Percentiles rank a stretch among this genome's conserved stretches.
These are phyloP conservation scores for Fomitopsis betulina DNA, from an alignment of 1,284 basidiomycete species.

Conservation along the genomic window DNA sequence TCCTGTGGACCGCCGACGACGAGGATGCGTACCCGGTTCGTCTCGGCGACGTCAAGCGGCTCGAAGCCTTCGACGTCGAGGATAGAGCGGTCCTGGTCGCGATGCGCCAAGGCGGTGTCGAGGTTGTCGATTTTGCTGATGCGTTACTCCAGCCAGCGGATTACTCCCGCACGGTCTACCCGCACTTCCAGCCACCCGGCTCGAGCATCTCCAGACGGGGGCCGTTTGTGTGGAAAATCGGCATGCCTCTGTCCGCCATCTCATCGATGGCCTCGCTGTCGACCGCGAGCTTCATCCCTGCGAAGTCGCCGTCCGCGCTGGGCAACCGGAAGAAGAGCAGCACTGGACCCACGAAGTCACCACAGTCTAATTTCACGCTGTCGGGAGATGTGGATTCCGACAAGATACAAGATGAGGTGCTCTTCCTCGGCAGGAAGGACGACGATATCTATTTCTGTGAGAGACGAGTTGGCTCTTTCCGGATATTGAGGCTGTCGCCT, in stretches of 20 bases:
- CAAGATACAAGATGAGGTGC: conserved; percentile 56
- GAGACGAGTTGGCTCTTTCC: conserved; percentile 65
- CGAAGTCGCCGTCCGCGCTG: conserved; percentile 26
- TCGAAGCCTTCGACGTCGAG: conserved; percentile 73
- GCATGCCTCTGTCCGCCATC: conserved; percentile 49
- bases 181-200: conserved; percentile 57
- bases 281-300: conserved; percentile 33
- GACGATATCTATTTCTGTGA: conserved; percentile 79
- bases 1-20: conserved; percentile 71
- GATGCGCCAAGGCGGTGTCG: conserved; percentile 77
- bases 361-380: conserved; percentile 46
- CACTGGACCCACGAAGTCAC: conserved; percentile 43
- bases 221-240: conserved; percentile 77
- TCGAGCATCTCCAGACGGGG: conserved; percentile 61
- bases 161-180: conserved; percentile 62
- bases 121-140: conserved; percentile 72
- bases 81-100: conserved; percentile 74
- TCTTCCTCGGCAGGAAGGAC: conserved; percentile 70
- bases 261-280: conserved; percentile 33
- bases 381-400: conserved; percentile 51
- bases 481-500: conserved; percentile 56
- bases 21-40: conserved; percentile 37
- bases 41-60: conserved; percentile 73
- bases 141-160: conserved; percentile 74
- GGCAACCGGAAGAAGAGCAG: conserved; percentile 43